Evolutionary conservation across 306 rosid species (phyloP), one percentile per base, ranked within the genome.

Genomic region (Hippophae rhamnoides): DNA sequence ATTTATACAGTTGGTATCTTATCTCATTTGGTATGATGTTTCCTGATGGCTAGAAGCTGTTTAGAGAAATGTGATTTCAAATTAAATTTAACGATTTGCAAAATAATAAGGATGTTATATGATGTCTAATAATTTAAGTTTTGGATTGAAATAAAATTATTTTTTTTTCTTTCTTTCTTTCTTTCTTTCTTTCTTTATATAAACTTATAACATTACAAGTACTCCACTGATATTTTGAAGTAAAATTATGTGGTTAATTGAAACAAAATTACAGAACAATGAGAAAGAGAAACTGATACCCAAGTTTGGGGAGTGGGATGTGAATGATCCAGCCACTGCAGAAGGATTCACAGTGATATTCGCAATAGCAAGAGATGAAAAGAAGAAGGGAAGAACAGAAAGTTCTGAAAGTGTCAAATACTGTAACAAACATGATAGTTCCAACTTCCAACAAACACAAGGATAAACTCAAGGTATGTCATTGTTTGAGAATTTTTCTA

Each of bases 231-330:
- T 41, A 47, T 47, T 43, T 25, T 10, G 8, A 14, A 9, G 41
- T 9, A 7, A 47, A 26, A 12, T 18, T 18, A 18, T 18, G 23
- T 18, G 23, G 1, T 18, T 18, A 18, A 18, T 18, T 18, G 23
- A 18, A 18, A 18, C 23, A 18, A 18, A 18, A 13, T 31, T 57
- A 60, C 10, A 77, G 78, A 61, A 86, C 86, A 57, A 66, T 58
- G 77, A 82, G 8, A 68, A 48, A 49, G 89, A 76, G 18, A 75
- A 77, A 64, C 70, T 90, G 56, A 64, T 87, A 48, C 94, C 94
- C 0, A 90, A 90, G 52, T 90, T 84, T 43, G 97, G 97, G n/a
- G 97, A 90, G 13, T 87, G 97, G 94, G 97, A 90, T 74, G 94
- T 79, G 58, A 87, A 87, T 2, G 78, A 90, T 77, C 97, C 97